phyloP scores from a whole-genome alignment of 352 stramenopile genomes.

The Plasmopara viticola region DNA sequence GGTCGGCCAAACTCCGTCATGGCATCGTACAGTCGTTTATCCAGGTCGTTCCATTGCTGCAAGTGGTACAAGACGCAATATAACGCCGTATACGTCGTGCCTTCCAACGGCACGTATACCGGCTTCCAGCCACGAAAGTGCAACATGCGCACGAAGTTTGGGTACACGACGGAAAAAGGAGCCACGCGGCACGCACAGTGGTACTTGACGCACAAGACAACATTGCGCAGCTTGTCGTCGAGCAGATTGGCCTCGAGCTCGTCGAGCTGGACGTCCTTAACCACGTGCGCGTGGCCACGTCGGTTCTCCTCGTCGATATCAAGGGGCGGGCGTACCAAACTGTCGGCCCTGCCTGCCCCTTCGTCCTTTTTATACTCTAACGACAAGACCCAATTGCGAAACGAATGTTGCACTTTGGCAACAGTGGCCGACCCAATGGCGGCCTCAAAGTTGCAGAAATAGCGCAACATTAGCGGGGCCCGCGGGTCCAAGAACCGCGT shows the following conservation, averaged over 20 bases:
- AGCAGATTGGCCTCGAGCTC: slow-evolving; percentile 62
- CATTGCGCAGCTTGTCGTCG: slow-evolving; percentile 60
- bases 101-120: slow-evolving; percentile 35
- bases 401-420: slow-evolving; percentile 30
- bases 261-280: slow-evolving; percentile 30
- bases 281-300: neutral
- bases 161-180: slow-evolving; percentile 45
- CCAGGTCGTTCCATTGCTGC: slow-evolving; percentile 68
- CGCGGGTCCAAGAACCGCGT: slow-evolving; percentile 65
- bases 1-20: slow-evolving; percentile 29
- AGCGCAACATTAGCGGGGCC: slow-evolving; percentile 63
- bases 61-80: slow-evolving; percentile 58
- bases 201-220: slow-evolving; percentile 61
- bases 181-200: slow-evolving; percentile 70
- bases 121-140: slow-evolving; percentile 39
- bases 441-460: slow-evolving; percentile 80
- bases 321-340: neutral
- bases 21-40: slow-evolving; percentile 59
- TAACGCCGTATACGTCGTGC: slow-evolving; percentile 35
- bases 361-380: slow-evolving; percentile 34
- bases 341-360: slow-evolving; percentile 13
- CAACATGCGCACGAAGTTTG: slow-evolving; percentile 62
- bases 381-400: slow-evolving; percentile 46
- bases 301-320: neutral
- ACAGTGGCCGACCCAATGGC: slow-evolving; percentile 41